Conservation (phyloP, 805 yeast species). For the Nakazawaea ishiwadae region DNA sequence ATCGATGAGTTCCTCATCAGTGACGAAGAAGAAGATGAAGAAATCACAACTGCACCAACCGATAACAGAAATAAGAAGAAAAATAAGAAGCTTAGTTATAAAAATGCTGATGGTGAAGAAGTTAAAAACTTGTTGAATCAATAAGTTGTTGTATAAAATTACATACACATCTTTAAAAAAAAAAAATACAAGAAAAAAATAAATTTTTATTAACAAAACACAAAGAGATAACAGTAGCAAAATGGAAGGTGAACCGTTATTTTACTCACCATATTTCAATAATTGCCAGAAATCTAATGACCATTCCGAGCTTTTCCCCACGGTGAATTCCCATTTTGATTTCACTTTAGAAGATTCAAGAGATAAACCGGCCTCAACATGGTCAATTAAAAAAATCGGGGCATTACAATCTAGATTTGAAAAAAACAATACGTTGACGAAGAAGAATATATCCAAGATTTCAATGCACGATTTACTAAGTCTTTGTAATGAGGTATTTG, state of each 20-base stretch:
- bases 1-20: slow-evolving; percentile 7
- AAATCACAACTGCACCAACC: background rate
- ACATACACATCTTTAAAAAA: background rate
- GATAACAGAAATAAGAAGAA: background rate
- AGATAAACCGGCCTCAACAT: slow-evolving; percentile 9
- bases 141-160: no score
- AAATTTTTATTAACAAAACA: no score
- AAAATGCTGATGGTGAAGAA: slow-evolving; percentile 8
- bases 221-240: no score
- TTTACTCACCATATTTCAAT: slow-evolving; percentile 8
- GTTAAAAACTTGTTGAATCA: slow-evolving; percentile 5
- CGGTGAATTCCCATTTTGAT: slow-evolving; percentile 7
- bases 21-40: slow-evolving; percentile 3
- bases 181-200: background rate
- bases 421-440: background rate
- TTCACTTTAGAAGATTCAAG: slow-evolving; percentile 5
- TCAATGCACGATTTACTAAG: slow-evolving; percentile 22
- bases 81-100: slow-evolving; percentile 9
- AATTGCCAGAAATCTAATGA: background rate
- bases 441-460: slow-evolving; percentile 7
- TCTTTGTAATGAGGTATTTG: slow-evolving; percentile 45
- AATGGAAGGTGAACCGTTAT: background rate
- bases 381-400: slow-evolving; percentile 10
- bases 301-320: slow-evolving; percentile 5
- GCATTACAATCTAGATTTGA: slow-evolving; percentile 6